A percentile compares a stretch with the other conserved stretches of the same genome.
These are phyloP conservation scores for Hypomyces rosellus DNA, from an alignment of 2,329 filamentous ascomycete genomes.

Conservation along the genomic window DNA sequence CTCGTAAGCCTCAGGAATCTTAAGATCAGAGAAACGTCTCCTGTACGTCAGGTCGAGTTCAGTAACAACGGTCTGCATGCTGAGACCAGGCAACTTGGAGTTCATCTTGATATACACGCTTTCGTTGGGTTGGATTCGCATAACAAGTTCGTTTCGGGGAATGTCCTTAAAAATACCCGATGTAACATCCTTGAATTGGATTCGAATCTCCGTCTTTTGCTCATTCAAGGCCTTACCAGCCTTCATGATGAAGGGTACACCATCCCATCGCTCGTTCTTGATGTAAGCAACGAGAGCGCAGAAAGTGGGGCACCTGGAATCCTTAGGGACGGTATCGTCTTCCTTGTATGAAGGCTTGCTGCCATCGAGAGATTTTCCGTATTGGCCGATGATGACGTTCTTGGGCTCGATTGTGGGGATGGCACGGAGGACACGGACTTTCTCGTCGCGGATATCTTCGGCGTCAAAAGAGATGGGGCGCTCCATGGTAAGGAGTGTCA, in stretches of 20 bases:
- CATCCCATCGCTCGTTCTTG: constrained; percentile 99
- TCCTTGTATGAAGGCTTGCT: constrained; percentile 98
- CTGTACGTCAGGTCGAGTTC: constrained; percentile 98
- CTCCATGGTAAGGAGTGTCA: constrained; percentile 97
- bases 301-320: constrained; percentile 96
- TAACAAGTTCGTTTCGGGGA: constrained; percentile 96
- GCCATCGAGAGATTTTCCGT: constrained; percentile 91
- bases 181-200: constrained; percentile 99
- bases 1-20: constrained; percentile 99
- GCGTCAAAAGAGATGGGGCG: constrained; percentile 95
- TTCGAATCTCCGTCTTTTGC: constrained; percentile 98
- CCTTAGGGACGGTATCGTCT: constrained; percentile 95
- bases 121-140: constrained; percentile 98
- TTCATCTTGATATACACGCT: constrained; percentile 99
- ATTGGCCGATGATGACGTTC: constrained; percentile 99
- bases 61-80: constrained; percentile 98
- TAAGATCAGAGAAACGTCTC: constrained; percentile 95
- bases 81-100: constrained; percentile 95
- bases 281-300: constrained; percentile 96
- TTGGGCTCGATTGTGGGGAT: constrained; percentile 96
- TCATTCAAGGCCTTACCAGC: constrained; percentile 98
- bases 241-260: constrained; percentile 98
- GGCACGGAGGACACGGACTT: constrained; percentile 88
- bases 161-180: constrained; percentile 99
- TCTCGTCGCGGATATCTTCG: constrained; percentile 97